A percentile compares a stretch with the other conserved stretches of the same genome.
Conservation (phyloP, 768 basidiomycete species). For the Omphalotus guepiniiformis region DNA sequence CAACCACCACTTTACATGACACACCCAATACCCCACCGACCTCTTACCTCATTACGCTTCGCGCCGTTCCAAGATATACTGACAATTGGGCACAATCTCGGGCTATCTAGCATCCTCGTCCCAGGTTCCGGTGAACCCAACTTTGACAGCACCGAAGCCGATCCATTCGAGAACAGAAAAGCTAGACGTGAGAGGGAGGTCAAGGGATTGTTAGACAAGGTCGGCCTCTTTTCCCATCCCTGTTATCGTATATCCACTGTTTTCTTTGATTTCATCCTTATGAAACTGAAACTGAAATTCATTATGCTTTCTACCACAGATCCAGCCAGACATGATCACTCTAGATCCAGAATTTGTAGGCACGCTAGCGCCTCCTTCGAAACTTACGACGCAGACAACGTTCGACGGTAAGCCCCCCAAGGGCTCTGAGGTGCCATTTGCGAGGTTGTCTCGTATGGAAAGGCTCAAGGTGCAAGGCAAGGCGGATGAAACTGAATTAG, state of each 20-base stretch:
- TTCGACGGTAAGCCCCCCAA: constrained; percentile 33
- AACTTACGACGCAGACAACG: constrained; percentile 45
- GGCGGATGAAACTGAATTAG: constrained; percentile 59
- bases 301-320: constrained; percentile 39
- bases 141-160: constrained; percentile 90
- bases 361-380: constrained; percentile 56
- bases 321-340: constrained; percentile 90
- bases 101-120: constrained; percentile 82
- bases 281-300: too few species aligned
- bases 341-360: constrained; percentile 78
- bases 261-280: background rate
- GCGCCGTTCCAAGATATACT: constrained; percentile 87
- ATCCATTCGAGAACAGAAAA: constrained; percentile 88
- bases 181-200: constrained; percentile 88
- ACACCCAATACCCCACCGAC: constrained; percentile 76
- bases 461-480: constrained; percentile 70
- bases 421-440: constrained; percentile 50
- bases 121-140: constrained; percentile 94
- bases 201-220: constrained; percentile 86
- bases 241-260: background rate
- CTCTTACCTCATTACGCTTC: constrained; percentile 75
- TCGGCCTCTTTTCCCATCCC: constrained; percentile 21
- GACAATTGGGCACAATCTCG: constrained; percentile 70
- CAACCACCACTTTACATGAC: constrained; percentile 86
- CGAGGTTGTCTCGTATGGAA: constrained; percentile 75